Evolutionary conservation across 2,329 filamentous ascomycete genomes (phyloP).

Genomic region (Trichoderma sp.): DNA sequence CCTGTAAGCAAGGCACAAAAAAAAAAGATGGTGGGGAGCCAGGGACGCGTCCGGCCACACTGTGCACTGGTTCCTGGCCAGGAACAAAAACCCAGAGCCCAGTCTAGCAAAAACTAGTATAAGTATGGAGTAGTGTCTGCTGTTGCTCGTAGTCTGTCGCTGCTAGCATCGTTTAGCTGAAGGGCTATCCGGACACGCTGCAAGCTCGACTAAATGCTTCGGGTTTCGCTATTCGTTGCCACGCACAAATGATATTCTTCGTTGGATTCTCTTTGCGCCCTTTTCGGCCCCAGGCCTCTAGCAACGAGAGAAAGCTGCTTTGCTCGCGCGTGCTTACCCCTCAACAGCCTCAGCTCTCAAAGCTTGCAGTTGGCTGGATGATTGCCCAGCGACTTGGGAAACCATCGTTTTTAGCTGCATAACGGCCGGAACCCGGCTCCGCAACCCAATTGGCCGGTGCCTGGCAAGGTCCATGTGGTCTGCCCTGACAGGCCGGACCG

Average conservation of each 20-base stretch:
- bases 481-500: constrained; percentile 41
- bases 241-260: background rate
- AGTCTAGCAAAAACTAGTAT: background rate
- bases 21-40: constrained; percentile 17
- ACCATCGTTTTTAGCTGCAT: constrained; percentile 36
- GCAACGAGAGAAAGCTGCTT: background rate
- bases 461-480: constrained; percentile 49
- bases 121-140: background rate
- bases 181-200: background rate
- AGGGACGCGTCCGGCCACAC: constrained; percentile 1
- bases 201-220: background rate
- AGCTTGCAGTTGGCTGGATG: constrained; percentile 5
- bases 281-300: background rate
- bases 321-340: background rate
- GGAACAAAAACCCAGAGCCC: constrained; percentile 10
- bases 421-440: constrained; percentile 21
- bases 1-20: background rate
- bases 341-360: background rate
- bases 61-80: constrained; percentile 25
- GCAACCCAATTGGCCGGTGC: constrained; percentile 46
- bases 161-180: background rate
- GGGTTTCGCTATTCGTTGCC: background rate
- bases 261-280: background rate
- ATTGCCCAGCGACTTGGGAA: constrained; percentile 14
- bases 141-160: background rate